These are phyloP conservation scores for Rhynchospora tenuis DNA, from an alignment of 176 grass and related monocot genomes.

Conservation along the genomic window DNA sequence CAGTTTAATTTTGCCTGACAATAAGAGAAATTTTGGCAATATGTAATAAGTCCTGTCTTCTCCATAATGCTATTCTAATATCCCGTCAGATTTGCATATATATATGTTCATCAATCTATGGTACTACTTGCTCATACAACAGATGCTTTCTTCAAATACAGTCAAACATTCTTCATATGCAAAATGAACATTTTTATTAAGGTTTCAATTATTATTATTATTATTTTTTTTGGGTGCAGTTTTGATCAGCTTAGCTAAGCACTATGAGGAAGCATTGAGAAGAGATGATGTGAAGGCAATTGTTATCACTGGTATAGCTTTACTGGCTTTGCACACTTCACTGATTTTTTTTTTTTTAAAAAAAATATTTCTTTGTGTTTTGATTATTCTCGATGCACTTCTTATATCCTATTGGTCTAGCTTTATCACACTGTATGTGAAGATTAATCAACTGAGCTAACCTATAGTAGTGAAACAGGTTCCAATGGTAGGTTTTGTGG, in stretches of 20 bases:
- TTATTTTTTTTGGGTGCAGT: slow-evolving; percentile 32
- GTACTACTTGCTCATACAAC: background rate
- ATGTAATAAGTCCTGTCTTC: background rate
- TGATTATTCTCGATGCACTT: background rate
- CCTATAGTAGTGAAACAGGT: slow-evolving; percentile 27
- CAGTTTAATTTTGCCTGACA: no score
- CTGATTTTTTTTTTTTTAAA: background rate
- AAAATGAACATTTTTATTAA: slow-evolving; percentile 15
- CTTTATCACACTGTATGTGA: background rate
- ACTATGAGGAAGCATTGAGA: slow-evolving; percentile 43
- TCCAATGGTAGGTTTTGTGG: slow-evolving; percentile 71
- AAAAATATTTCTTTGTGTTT: background rate
- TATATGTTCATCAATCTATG: background rate
- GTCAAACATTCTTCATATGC: background rate
- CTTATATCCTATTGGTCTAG: background rate
- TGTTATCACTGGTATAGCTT: slow-evolving; percentile 63
- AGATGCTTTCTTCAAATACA: background rate
- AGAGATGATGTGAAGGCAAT: slow-evolving; percentile 84
- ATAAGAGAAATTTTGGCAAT: no score
- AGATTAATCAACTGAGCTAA: background rate
- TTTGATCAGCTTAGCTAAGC: slow-evolving; percentile 47
- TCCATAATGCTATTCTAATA: background rate
- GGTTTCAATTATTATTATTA: no score
- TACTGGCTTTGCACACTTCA: background rate
- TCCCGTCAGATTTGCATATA: background rate